Evolutionary conservation across 2,329 filamentous ascomycete species (phyloP), one percentile per base, ranked within the genome.

Genomic region (Curvularia verruculosa): DNA sequence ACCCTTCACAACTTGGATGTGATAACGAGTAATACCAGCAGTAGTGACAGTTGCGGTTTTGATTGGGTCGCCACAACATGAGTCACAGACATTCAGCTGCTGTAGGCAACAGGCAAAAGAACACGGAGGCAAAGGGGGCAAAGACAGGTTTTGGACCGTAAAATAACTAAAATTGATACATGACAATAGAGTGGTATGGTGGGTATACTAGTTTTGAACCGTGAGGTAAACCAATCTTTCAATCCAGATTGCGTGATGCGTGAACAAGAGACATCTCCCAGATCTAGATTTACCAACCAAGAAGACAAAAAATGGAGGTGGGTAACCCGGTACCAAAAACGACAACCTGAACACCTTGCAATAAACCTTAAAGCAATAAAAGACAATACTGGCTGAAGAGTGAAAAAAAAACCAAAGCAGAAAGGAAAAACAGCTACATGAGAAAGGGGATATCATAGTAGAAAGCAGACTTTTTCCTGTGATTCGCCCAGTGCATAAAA

Each of bases 401-500:
- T 13, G 10, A 23, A n/a, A 24, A 41, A 7, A 41, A 23, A 41
- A 23, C 12, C 29, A 10, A 21, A 39, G 7, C 18, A 18, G 18
- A 19, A 36, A 18, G 1, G 7, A 40, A 41, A 64, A 46, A 43
- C 50, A 48, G 56, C 39, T 54, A 58, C 56, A 50, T 54, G 52
- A 48, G 57, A 58, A 59, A 58, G 67, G 72, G 71, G 69, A 72
- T 72, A 73, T 75, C 70, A 70, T 67, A 69, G 70, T 65, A 52
- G 64, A 72, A 71, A 70, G 58, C 63, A 61, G 57, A 68, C 64
- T 76, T 75, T 76, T 74, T 56, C 72, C 70, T 65, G 64, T 70
- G 69, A 71, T 71, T 71, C 69, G 58, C 69, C 70, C 70, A 65
- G 72, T 76, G 73, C 53, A 59, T 69, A 59, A 61, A 24, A 67